phyloP scores from a whole-genome alignment of 148 eudicot species.

The Rhododendron henanense region DNA sequence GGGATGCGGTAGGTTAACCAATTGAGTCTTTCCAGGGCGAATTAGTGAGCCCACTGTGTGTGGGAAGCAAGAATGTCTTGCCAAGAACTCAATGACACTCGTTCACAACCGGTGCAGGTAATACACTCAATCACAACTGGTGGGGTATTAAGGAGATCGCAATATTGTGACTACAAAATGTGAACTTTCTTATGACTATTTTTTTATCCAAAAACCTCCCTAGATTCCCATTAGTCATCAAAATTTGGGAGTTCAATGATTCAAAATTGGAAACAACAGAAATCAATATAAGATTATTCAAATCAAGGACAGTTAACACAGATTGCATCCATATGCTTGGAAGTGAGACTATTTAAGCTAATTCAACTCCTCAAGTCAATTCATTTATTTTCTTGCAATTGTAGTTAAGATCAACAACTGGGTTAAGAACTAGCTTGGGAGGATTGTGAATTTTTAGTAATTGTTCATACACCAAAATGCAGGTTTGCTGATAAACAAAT shows the following conservation, averaged over 20 bases:
- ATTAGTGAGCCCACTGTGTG: conserved; percentile 80
- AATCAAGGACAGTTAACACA: not conserved
- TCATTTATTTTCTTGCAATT: not conserved
- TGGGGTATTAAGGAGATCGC: not conserved
- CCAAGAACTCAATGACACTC: conserved; percentile 81
- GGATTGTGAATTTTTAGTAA: not conserved
- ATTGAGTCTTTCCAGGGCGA: conserved; percentile 50
- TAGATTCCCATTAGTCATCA: not conserved
- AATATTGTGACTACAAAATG: not conserved
- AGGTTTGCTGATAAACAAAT: conserved; percentile 98
- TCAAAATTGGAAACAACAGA: not conserved
- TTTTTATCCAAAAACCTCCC: not conserved
- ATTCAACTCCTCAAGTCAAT: not conserved
- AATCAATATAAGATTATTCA: not conserved
- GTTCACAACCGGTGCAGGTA: conserved; percentile 98
- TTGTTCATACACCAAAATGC: not conserved
- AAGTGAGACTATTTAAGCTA: not conserved
- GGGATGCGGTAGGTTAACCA: not conserved
- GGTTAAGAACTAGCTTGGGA: not conserved
- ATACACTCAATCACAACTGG: not conserved
- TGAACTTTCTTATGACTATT: not conserved
- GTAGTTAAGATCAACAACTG: not conserved
- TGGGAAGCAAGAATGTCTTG: conserved; percentile 77
- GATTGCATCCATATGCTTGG: not conserved
- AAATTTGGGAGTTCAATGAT: not conserved